Percentiles rank a stretch among this genome's conserved stretches.
phyloP scores from a whole-genome alignment of 2,329 filamentous ascomycete species.

The Fusarium praegraminearum region DNA sequence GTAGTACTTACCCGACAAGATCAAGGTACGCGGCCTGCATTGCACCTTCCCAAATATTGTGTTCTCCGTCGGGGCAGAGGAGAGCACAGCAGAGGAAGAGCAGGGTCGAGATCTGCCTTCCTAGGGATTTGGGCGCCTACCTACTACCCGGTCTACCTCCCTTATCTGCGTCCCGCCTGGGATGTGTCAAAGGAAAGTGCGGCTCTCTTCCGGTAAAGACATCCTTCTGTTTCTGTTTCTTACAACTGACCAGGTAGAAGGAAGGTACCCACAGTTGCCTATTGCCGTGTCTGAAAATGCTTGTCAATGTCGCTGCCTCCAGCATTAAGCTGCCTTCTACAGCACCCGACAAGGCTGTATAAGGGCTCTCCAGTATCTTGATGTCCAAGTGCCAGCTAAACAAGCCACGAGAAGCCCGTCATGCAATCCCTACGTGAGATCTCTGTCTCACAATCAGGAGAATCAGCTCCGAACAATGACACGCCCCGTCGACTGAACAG shows the following conservation, averaged over 20 bases:
- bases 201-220: constrained; percentile 19
- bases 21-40: constrained; percentile 14
- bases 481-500: neutral
- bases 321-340: neutral
- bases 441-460: constrained; percentile 26
- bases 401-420: constrained; percentile 22
- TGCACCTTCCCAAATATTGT: constrained; percentile 32
- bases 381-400: constrained; percentile 9
- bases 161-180: neutral
- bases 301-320: constrained; percentile 7
- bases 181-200: constrained; percentile 21
- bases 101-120: constrained; percentile 19
- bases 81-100: constrained; percentile 9
- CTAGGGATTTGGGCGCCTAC: neutral
- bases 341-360: constrained; percentile 15
- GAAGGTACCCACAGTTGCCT: neutral
- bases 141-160: neutral
- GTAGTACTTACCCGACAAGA: constrained; percentile 16
- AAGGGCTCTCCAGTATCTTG: constrained; percentile 17
- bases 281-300: neutral
- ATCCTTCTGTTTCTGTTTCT: constrained; percentile 27
- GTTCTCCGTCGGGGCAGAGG: constrained; percentile 8
- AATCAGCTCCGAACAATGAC: constrained; percentile 12
- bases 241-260: neutral
- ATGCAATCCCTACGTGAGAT: constrained; percentile 27